Conservation (phyloP, 148 eudicot species). For the Camellia sinensis region DNA sequence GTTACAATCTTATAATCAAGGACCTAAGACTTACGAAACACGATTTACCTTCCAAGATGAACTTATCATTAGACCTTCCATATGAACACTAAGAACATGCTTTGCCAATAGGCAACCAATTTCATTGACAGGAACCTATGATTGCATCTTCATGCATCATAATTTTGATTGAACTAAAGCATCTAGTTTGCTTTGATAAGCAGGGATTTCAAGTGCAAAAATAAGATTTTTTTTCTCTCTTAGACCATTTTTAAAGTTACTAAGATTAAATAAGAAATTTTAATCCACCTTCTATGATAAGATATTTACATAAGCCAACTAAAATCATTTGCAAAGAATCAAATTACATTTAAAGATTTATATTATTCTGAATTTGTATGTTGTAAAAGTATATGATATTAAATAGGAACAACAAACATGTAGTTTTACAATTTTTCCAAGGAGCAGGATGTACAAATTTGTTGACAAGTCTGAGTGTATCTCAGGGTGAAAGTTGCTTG, state of each 20-base stretch:
- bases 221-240: slow-evolving; percentile 8
- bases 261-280: slow-evolving; percentile 5
- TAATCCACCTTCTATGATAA: slow-evolving; percentile 2
- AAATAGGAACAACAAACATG: not conserved
- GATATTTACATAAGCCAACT: not conserved
- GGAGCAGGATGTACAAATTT: not conserved
- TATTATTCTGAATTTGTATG: not conserved
- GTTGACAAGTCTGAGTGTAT: not conserved
- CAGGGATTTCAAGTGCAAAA: slow-evolving; percentile 23
- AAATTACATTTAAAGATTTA: slow-evolving; percentile 2
- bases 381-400: not conserved
- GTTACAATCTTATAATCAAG: slow-evolving; percentile 16
- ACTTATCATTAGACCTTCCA: slow-evolving; percentile 17
- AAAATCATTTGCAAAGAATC: not conserved
- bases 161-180: slow-evolving; percentile 21
- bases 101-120: slow-evolving; percentile 14
- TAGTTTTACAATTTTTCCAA: not conserved
- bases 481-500: not conserved
- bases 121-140: slow-evolving; percentile 10
- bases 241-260: slow-evolving; percentile 1
- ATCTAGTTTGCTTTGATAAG: slow-evolving; percentile 22
- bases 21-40: slow-evolving; percentile 16
- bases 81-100: slow-evolving; percentile 18
- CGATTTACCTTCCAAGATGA: slow-evolving; percentile 17
- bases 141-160: slow-evolving; percentile 25